phyloP scores from a whole-genome alignment of 2,329 filamentous ascomycete genomes.

The Aureobasidium mangrovei region DNA sequence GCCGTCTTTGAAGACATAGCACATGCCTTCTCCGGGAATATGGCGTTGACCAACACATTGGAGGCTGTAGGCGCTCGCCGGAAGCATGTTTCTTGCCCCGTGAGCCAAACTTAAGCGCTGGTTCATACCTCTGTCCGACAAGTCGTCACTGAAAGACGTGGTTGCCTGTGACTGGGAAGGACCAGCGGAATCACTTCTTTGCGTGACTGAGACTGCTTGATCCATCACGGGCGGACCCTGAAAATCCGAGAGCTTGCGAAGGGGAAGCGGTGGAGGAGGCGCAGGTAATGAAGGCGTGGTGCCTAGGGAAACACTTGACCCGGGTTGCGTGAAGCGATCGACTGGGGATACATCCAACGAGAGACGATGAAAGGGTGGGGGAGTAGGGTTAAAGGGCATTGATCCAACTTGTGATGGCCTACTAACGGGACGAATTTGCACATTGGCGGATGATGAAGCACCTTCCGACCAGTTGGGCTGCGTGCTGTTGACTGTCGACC shows the following conservation, averaged over 20 bases:
- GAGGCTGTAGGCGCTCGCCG: constrained; percentile 2
- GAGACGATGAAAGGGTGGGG: constrained; percentile 6
- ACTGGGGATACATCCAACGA: background rate
- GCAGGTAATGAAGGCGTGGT: background rate
- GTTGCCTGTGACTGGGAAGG: background rate
- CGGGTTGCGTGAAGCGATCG: background rate
- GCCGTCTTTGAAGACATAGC: constrained; percentile 17
- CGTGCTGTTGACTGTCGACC: constrained; percentile 12
- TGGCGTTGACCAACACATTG: constrained; percentile 15
- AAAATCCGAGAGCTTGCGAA: background rate
- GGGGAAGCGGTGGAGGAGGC: background rate
- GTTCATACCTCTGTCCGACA: background rate
- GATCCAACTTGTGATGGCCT: background rate
- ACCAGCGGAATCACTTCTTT: background rate
- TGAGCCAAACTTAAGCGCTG: background rate
- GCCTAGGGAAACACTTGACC: background rate
- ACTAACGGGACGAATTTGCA: background rate
- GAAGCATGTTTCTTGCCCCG: background rate
- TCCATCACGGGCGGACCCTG: background rate
- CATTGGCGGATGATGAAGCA: background rate
- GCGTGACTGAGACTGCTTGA: background rate
- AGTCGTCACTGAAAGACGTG: background rate
- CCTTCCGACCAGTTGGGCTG: background rate
- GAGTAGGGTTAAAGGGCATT: background rate
- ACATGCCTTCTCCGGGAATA: constrained; percentile 16